A percentile compares a stretch with the other conserved stretches of the same genome.
phyloP scores from a whole-genome alignment of 768 basidiomycete genomes.

The Trametes meyenii region DNA sequence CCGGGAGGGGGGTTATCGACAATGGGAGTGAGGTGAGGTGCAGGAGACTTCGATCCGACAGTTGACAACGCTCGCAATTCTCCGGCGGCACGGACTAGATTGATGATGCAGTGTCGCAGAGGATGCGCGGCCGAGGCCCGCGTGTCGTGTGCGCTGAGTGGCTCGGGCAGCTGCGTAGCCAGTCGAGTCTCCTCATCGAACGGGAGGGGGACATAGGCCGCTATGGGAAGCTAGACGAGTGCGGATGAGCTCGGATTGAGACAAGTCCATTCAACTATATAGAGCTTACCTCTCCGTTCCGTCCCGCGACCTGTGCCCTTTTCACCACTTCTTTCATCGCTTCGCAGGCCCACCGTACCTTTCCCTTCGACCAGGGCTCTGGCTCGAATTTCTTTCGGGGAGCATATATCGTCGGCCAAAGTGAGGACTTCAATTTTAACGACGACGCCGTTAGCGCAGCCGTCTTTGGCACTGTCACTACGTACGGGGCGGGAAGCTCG shows the following conservation, averaged over 20 bases:
- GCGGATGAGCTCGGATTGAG: too few relatives aligned
- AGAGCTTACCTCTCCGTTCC: constrained; percentile 57
- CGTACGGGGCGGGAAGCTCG: constrained; percentile 54
- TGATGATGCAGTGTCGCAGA: constrained; percentile 83
- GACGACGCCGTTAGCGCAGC: constrained; percentile 71
- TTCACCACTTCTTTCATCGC: constrained; percentile 59
- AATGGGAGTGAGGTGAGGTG: constrained; percentile 3
- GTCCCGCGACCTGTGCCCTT: constrained; percentile 50
- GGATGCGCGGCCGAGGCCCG: constrained; percentile 71
- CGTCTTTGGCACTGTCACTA: constrained; percentile 60
- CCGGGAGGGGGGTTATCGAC: not conserved
- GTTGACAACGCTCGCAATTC: constrained; percentile 51
- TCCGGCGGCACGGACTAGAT: constrained; percentile 68
- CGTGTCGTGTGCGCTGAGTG: constrained; percentile 70
- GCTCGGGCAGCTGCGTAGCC: constrained; percentile 23
- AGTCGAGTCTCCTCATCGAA: constrained; percentile 38
- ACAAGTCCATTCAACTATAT: not conserved
- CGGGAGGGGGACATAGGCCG: constrained; percentile 66
- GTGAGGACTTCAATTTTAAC: constrained; percentile 60
- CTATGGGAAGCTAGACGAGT: constrained; percentile 66
- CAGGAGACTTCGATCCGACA: constrained; percentile 18
- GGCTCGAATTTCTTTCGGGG: constrained; percentile 69
- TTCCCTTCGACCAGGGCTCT: constrained; percentile 66
- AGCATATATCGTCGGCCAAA: constrained; percentile 88
- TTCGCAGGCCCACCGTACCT: constrained; percentile 73